These are phyloP conservation scores for Jacaranda mimosifolia DNA, from an alignment of 257 asterid genomes.

Conservation along the genomic window DNA sequence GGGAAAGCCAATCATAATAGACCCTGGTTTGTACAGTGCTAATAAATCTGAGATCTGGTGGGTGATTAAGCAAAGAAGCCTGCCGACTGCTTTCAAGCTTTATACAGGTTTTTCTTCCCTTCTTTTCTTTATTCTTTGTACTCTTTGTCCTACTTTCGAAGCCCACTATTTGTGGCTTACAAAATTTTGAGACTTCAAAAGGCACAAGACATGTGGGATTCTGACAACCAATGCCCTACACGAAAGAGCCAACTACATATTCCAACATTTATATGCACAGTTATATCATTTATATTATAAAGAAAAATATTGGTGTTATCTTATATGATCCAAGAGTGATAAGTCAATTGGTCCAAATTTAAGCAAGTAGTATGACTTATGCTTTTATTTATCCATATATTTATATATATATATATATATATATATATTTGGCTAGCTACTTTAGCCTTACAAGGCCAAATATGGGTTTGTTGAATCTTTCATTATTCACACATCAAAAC, in stretches of 20 bases:
- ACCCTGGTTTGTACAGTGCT: constrained; percentile 78
- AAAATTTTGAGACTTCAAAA: constrained; percentile 14
- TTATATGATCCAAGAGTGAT: no score
- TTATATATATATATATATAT: no score
- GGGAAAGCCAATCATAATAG: constrained; percentile 86
- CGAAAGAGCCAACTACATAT: constrained; percentile 28
- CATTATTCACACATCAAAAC: constrained; percentile 1
- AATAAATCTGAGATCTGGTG: constrained; percentile 95
- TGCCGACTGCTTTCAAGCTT: constrained; percentile 92
- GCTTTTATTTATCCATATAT: no score
- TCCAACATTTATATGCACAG: constrained; percentile 5
- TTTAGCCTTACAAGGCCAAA: background rate
- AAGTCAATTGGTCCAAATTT: no score
- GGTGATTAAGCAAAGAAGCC: constrained; percentile 85
- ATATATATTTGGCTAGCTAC: background rate
- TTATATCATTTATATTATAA: background rate
- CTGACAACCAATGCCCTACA: constrained; percentile 32
- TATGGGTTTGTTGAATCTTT: background rate
- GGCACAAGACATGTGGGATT: constrained; percentile 50
- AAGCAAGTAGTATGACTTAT: no score
- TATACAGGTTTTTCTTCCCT: constrained; percentile 67
- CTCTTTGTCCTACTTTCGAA: constrained; percentile 24
- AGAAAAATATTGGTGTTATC: no score
- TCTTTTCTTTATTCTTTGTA: constrained; percentile 11
- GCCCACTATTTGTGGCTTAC: constrained; percentile 41